Percentiles rank a stretch among this genome's conserved stretches.
Evolutionary conservation across 2,329 filamentous ascomycete genomes (phyloP).

Genomic region (Pleurostoma richardsiae): DNA sequence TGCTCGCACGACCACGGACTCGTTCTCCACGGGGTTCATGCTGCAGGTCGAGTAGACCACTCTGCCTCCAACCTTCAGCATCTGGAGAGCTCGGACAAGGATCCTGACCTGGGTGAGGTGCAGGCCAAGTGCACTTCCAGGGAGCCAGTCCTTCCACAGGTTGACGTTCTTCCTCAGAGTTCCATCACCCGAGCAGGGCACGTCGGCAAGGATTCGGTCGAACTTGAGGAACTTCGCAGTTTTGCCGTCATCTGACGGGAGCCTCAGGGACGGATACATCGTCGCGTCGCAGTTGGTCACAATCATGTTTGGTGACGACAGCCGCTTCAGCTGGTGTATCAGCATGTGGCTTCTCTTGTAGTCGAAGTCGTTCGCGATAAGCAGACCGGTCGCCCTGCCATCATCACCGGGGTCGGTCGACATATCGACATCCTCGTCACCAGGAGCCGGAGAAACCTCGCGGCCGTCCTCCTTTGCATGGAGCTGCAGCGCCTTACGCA

Average conservation of each 20-base stretch:
- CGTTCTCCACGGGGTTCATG: slow-evolving; percentile 97
- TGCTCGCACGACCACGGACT: slow-evolving; percentile 82
- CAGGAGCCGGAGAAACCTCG: slow-evolving; percentile 40
- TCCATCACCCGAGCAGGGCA: slow-evolving; percentile 94
- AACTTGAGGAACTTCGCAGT: slow-evolving; percentile 80
- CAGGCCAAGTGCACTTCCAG: slow-evolving; percentile 80
- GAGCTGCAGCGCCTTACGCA: slow-evolving; percentile 64
- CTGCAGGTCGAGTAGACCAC: slow-evolving; percentile 98
- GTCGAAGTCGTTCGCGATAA: slow-evolving; percentile 94
- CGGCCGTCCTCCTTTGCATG: slow-evolving; percentile 58
- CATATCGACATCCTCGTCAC: slow-evolving; percentile 46
- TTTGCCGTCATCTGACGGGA: slow-evolving; percentile 54
- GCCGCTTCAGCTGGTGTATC: slow-evolving; percentile 93
- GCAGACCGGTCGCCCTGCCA: slow-evolving; percentile 81
- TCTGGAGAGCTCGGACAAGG: slow-evolving; percentile 84
- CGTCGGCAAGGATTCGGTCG: slow-evolving; percentile 91
- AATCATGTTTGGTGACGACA: slow-evolving; percentile 93
- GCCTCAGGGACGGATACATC: slow-evolving; percentile 85
- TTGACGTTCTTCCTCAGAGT: slow-evolving; percentile 89
- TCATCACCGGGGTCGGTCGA: slow-evolving; percentile 63
- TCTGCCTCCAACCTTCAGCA: slow-evolving; percentile 90
- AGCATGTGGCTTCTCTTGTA: slow-evolving; percentile 97
- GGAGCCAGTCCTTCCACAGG: slow-evolving; percentile 93
- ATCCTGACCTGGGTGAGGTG: slow-evolving; percentile 86
- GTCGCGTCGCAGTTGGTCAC: slow-evolving; percentile 98